Conservation (phyloP, 2,329 filamentous ascomycete species). For the Pyrenochaeta sp. region DNA sequence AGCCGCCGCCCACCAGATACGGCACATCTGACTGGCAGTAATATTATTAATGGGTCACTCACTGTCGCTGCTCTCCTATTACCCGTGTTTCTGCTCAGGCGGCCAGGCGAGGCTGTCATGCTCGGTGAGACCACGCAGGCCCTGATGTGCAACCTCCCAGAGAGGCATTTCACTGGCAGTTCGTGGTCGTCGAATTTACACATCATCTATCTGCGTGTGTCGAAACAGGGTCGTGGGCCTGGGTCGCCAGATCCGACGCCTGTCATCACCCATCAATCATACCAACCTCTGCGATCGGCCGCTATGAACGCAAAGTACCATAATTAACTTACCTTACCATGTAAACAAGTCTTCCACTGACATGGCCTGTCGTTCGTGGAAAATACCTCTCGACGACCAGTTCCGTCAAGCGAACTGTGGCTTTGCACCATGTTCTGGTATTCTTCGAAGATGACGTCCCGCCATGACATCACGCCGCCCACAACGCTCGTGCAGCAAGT, state of each 20-base stretch:
- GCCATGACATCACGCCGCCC: constrained; percentile 8
- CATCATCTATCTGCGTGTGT: no score
- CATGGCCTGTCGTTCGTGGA: neutral
- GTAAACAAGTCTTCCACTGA: no score
- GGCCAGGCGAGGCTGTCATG: constrained; percentile 1
- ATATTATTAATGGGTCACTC: constrained; percentile 4
- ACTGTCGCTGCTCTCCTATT: no score
- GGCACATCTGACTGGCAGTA: constrained; percentile 3
- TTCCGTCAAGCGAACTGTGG: no score
- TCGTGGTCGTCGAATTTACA: no score
- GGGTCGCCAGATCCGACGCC: neutral
- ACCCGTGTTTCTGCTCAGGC: constrained; percentile 14
- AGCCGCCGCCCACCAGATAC: constrained; percentile 12
- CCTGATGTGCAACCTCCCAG: constrained; percentile 8
- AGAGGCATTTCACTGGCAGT: constrained; percentile 13
- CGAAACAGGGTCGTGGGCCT: constrained; percentile 22
- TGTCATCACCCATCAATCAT: neutral
- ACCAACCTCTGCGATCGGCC: neutral
- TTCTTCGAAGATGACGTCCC: constrained; percentile 6
- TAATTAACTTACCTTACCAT: neutral
- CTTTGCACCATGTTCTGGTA: no score
- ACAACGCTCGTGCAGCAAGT: constrained; percentile 6
- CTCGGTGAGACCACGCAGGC: constrained; percentile 4
- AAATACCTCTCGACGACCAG: no score
- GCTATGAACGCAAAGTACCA: neutral